Percentiles rank a stretch among this genome's conserved stretches.
These are phyloP conservation scores for Papiliotrema fonsecae DNA, from an alignment of 1,284 basidiomycete genomes.

Conservation along the genomic window DNA sequence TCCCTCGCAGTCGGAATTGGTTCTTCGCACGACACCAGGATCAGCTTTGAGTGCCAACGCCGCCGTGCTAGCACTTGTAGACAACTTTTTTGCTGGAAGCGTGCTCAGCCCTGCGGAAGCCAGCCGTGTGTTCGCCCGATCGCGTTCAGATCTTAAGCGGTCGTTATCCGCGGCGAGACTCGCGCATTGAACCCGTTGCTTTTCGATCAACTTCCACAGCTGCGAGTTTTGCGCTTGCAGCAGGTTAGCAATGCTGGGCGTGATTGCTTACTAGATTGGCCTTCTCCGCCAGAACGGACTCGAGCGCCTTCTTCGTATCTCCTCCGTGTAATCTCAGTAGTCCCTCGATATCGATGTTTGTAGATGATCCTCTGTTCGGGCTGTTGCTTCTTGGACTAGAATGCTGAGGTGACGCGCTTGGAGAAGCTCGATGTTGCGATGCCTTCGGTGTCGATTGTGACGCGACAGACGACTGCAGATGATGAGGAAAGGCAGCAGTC, in stretches of 20 bases:
- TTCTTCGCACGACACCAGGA: constrained; percentile 21
- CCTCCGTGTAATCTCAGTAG: constrained; percentile 30
- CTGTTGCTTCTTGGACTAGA: constrained; percentile 1
- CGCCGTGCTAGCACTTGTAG: constrained; percentile 33
- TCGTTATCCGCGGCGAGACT: constrained; percentile 51
- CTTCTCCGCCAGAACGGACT: constrained; percentile 66
- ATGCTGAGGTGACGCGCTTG: constrained; percentile 1
- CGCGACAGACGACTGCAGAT: not conserved
- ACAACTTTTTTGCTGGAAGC: constrained; percentile 22
- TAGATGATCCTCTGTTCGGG: constrained; percentile 17
- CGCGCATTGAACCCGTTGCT: constrained; percentile 53
- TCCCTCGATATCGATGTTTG: constrained; percentile 25
- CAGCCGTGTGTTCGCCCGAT: constrained; percentile 47
- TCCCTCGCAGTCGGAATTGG: constrained; percentile 38
- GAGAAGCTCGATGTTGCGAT: not conserved
- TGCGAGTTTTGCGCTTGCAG: constrained; percentile 72
- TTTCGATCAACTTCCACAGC: constrained; percentile 88
- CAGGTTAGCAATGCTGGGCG: not conserved
- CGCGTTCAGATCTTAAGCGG: constrained; percentile 72
- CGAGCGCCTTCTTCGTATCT: constrained; percentile 59
- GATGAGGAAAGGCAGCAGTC: not conserved
- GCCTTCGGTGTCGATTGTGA: not conserved
- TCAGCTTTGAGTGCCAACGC: constrained; percentile 25
- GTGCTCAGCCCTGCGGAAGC: constrained; percentile 31
- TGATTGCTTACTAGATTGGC: constrained; percentile 55